Evolutionary conservation across 2,329 filamentous ascomycete species (phyloP), one percentile per base, ranked within the genome.

Genomic region (Exserohilum turcica): DNA sequence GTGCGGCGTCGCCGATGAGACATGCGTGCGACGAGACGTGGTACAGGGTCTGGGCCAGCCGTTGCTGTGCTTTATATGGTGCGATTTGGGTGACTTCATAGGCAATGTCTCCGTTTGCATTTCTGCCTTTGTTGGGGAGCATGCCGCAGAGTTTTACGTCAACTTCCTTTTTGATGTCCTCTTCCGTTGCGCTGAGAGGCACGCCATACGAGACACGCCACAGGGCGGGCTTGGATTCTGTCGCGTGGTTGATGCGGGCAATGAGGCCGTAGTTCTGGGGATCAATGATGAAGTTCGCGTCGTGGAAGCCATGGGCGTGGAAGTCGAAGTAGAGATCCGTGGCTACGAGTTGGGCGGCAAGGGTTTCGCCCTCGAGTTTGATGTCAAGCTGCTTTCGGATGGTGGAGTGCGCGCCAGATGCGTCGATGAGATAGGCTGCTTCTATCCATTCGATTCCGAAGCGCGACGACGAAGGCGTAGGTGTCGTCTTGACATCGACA

Each of bases 201-300:
- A 75, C 72, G 5, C 77, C 76, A 43, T 77, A 78, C 5, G 70
- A 74, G 1, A 78, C 73, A 19, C 77, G 65, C 77, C 77, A 79
- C 3, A 78, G 52, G 0, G 72, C 73, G 0, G 44, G 32, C 6
- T 40, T 21, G 3, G 12, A 10, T 18, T 44, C 37, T 4, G 19
- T 46, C 0, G 65, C 59, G 12, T 68, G 57, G 9, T 65, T 65
- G 15, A 76, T 75, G 1, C 66, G 62, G 0, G 72, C 71, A 15
- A 77, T 66, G 31, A 77, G 60, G 2, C 74, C 74, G 54, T 75
- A 77, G 51, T 76, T 48, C n/a, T 65, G 44, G 0, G 64, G 60
- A 43, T 77, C 74, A 5, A 75, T 64, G 54, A 77, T 64, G 59
- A 77, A 78, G 31, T 78, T 78, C 5, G 71, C 74, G 21, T 75